A percentile compares a stretch with the other conserved stretches of the same genome.
Evolutionary conservation across 2,329 filamentous ascomycete genomes (phyloP).

Genomic region (Monosporascus sp.): DNA sequence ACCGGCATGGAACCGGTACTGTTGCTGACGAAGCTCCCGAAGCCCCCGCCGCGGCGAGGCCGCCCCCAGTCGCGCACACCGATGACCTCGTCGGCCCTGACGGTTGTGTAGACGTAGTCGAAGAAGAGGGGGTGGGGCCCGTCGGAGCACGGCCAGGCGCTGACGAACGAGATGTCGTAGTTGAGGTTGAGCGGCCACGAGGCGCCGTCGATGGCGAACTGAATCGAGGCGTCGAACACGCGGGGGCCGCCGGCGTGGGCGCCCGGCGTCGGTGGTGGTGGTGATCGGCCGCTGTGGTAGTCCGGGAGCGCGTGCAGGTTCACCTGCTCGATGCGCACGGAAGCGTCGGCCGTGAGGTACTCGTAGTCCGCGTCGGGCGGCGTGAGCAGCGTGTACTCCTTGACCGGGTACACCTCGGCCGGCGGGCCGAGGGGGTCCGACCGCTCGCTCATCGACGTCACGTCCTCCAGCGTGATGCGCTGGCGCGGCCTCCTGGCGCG

Average conservation of each 20-base stretch:
- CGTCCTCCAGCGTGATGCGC: conserved; percentile 51
- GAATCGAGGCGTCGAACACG: conserved; percentile 56
- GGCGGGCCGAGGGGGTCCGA: conserved; percentile 65
- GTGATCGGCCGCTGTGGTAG: conserved; percentile 9
- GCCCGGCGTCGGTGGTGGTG: too few species aligned
- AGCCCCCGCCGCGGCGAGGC: conserved; percentile 12
- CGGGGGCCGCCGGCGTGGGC: conserved; percentile 28
- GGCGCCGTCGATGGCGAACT: conserved; percentile 58
- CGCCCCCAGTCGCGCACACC: conserved; percentile 61
- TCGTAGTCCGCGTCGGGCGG: conserved; percentile 52
- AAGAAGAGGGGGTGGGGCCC: conserved; percentile 68
- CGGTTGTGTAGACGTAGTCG: conserved; percentile 58
- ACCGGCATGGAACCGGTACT: background rate
- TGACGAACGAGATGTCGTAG: conserved; percentile 62
- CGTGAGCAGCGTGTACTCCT: conserved; percentile 58
- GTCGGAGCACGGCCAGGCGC: conserved; percentile 58
- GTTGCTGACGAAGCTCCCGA: background rate
- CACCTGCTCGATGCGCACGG: conserved; percentile 65
- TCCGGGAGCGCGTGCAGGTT: conserved; percentile 46
- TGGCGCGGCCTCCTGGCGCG: conserved; percentile 55
- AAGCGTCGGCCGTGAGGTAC: conserved; percentile 59
- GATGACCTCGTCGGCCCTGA: conserved; percentile 61
- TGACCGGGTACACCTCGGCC: conserved; percentile 57
- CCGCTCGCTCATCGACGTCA: conserved; percentile 60
- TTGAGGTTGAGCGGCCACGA: conserved; percentile 59